Evolutionary conservation across 306 rosid species (phyloP), one percentile per base, ranked within the genome.

Genomic region (Mimosa bimucronata): DNA sequence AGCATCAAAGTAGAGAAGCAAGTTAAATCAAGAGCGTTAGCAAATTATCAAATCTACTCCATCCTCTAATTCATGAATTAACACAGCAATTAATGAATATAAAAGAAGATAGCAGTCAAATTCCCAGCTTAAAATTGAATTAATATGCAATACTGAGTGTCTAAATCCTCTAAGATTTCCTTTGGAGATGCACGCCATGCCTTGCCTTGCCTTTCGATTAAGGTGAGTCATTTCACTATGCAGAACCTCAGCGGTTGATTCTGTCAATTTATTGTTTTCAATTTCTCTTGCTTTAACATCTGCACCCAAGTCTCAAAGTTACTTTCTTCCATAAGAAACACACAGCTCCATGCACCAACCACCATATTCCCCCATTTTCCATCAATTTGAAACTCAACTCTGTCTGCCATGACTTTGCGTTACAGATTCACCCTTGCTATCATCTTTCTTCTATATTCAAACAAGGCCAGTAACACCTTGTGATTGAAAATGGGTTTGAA

Each of bases 1-100:
- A 73, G 52, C 31, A 62, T 64, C 64, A 82, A 65, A 71, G 28
- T 60, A 71, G 53, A 60, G 75, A 77, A 77, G 15, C 67, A 75
- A 41, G 61, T 82, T 68, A 79, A 82, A 67, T 31, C 58, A 53
- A 45, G 38, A 73, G 26, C 66, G 76, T n/a, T 11, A n/a, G 55
- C 38, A 58, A 81, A 64, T 28, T 58, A 41, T 42, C 11, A 7
- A 42, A 6, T 41, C 4, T 46, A 38, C 19, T 23, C 55, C 58
- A 62, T 52, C 64, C 61, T 62, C 40, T 21, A 26, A 14, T 69
- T 40, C 29, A 52, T 74, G 76, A 75, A 75, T 28, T 64, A 62
- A 74, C 16, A 52, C 38, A 21, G 61, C 66, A 58, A 5, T 71
- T 67, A n/a, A 57, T 62, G 53, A 14, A 70, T 23, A 53, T 45